A percentile compares a stretch with the other conserved stretches of the same genome.
Evolutionary conservation across 345 rosid genomes (phyloP).

Genomic region (Salix viminalis): DNA sequence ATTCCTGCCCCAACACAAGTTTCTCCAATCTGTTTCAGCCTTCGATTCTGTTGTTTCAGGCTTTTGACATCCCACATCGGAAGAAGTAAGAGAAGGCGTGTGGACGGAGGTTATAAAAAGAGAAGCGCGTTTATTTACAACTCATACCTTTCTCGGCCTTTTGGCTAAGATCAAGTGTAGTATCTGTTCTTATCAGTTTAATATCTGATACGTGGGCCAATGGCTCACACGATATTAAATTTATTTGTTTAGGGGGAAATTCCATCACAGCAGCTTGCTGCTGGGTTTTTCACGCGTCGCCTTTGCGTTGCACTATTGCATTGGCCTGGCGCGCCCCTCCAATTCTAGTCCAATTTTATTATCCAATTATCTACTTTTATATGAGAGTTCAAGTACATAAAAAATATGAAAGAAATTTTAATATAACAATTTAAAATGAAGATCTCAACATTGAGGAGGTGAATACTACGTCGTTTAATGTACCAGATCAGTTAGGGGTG

Average conservation of each 20-base stretch:
- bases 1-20: too few species aligned
- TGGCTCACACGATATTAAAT: constrained; percentile 17
- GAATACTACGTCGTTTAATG: too few species aligned
- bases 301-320: constrained; percentile 15
- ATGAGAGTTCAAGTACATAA: too few species aligned
- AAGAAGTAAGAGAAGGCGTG: not conserved
- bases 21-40: too few species aligned
- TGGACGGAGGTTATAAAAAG: not conserved
- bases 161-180: constrained; percentile 51
- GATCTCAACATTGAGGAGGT: too few species aligned
- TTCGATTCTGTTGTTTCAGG: too few species aligned
- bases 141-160: constrained; percentile 63
- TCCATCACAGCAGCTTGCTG: not conserved
- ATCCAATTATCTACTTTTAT: too few species aligned
- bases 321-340: constrained; percentile 16
- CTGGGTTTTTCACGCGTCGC: constrained; percentile 8
- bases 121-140: fast-evolving
- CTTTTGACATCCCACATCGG: not conserved
- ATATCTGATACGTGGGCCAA: constrained; percentile 11
- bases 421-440: too few species aligned
- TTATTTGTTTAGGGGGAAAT: not conserved
- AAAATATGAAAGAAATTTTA: too few species aligned
- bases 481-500: too few species aligned
- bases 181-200: constrained; percentile 22
- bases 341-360: too few species aligned